A percentile compares a stretch with the other conserved stretches of the same genome.
Conservation (phyloP, 257 asterid genomes). For the Voacanga thouarsii region DNA sequence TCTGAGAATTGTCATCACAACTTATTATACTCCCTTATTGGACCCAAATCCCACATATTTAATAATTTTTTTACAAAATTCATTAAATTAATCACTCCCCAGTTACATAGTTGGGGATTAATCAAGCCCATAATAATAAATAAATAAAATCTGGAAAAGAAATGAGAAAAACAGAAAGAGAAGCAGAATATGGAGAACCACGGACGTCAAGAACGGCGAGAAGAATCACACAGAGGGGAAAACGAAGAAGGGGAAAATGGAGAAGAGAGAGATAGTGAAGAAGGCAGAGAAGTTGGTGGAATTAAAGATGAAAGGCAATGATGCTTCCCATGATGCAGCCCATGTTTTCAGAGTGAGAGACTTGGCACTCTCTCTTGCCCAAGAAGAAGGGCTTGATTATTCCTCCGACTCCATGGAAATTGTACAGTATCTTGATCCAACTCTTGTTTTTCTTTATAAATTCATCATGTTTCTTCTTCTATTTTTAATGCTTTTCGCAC, state of each 20-base stretch:
- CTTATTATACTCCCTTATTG: too few relatives aligned
- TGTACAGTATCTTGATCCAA: slow-evolving; percentile 23
- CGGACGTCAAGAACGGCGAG: background rate
- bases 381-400: slow-evolving; percentile 54
- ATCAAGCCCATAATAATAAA: too few relatives aligned
- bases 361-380: slow-evolving; percentile 85
- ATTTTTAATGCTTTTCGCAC: background rate
- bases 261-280: slow-evolving; percentile 37
- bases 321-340: slow-evolving; percentile 91
- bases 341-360: slow-evolving; percentile 93
- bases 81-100: too few relatives aligned
- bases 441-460: slow-evolving; percentile 1
- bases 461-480: background rate
- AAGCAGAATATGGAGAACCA: too few relatives aligned
- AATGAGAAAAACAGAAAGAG: too few relatives aligned
- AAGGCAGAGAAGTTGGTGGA: slow-evolving; percentile 75
- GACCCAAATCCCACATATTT: too few relatives aligned
- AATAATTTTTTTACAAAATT: too few relatives aligned
- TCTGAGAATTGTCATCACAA: too few relatives aligned
- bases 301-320: slow-evolving; percentile 76
- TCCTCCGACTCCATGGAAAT: slow-evolving; percentile 57
- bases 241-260: slow-evolving; percentile 26
- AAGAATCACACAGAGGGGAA: background rate
- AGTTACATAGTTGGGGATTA: too few relatives aligned
- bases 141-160: too few relatives aligned